Evolutionary conservation across 2,329 filamentous ascomycete genomes (phyloP).

Genomic region (Penicillium brasilianum): DNA sequence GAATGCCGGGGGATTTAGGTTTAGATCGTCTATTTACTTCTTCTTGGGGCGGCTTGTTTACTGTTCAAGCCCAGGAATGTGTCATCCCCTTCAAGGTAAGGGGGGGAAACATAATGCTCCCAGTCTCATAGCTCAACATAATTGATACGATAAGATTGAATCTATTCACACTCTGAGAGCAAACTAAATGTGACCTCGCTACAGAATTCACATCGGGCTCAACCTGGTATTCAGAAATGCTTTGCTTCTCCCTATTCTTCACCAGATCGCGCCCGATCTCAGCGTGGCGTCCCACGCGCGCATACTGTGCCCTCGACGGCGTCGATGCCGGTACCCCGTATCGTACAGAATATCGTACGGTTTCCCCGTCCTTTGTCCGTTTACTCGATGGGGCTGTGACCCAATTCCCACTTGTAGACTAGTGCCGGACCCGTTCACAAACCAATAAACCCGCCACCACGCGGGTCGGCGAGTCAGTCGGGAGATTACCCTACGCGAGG

Average conservation of each 20-base stretch:
- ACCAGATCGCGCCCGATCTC: background rate
- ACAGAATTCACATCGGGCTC: background rate
- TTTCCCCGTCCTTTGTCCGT: background rate
- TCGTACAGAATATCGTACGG: background rate
- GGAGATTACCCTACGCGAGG: background rate
- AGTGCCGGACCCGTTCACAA: background rate
- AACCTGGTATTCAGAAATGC: background rate
- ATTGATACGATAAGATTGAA: background rate
- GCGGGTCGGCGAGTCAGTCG: background rate
- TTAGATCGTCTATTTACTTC: constrained; percentile 17
- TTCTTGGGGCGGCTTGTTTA: constrained; percentile 11
- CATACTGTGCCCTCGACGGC: background rate
- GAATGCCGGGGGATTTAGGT: constrained; percentile 10
- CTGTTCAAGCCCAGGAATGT: constrained; percentile 17
- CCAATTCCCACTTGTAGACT: background rate
- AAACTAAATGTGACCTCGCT: background rate
- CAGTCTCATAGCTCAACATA: too few species aligned
- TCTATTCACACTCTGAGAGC: background rate
- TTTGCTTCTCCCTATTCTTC: background rate
- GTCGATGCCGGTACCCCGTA: background rate
- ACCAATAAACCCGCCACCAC: constrained; percentile 2
- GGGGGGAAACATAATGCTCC: background rate
- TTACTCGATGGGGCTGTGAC: background rate
- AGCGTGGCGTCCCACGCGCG: constrained; percentile 1
- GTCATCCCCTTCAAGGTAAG: constrained; percentile 18